Evolutionary conservation across 768 basidiomycete species (phyloP).

Genomic region (Sistotremastrum niveocremeum): DNA sequence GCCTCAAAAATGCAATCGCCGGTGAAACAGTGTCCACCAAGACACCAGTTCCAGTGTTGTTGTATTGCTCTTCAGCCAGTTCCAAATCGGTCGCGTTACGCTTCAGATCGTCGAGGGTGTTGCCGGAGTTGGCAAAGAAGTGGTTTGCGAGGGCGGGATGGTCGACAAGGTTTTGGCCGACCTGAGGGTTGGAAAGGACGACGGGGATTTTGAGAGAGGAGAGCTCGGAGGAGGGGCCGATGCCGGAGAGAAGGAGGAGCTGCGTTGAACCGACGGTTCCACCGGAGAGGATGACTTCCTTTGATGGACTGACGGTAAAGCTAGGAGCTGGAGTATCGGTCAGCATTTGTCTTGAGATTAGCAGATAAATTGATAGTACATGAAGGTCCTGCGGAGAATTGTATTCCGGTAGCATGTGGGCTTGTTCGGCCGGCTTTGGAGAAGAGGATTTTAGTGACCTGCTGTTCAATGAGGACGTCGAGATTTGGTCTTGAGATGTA

Average conservation of each 20-base stretch:
- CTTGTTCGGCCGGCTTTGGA: conserved; percentile 1
- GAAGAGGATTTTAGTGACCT: not conserved
- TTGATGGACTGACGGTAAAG: conserved; percentile 5
- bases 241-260: conserved; percentile 17
- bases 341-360: not conserved
- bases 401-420: conserved; percentile 14
- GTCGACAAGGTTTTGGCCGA: conserved; percentile 29
- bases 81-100: conserved; percentile 2
- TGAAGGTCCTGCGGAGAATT: not conserved
- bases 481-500: conserved; percentile 8
- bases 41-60: conserved; percentile 1
- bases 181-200: conserved; percentile 21
- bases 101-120: conserved; percentile 5
- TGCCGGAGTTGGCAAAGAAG: conserved; percentile 6
- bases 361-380: conserved; percentile 1
- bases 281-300: conserved; percentile 10
- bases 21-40: not conserved
- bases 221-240: conserved; percentile 14
- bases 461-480: conserved; percentile 8
- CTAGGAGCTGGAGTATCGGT: not conserved
- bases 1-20: conserved; percentile 2
- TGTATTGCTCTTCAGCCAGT: conserved; percentile 9
- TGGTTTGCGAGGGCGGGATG: conserved; percentile 4
- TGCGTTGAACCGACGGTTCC: conserved; percentile 15
- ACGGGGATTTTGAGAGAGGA: conserved; percentile 8